A percentile compares a stretch with the other conserved stretches of the same genome.
Evolutionary conservation across 148 eudicot genomes (phyloP).

Genomic region (Camellia granthamiana): DNA sequence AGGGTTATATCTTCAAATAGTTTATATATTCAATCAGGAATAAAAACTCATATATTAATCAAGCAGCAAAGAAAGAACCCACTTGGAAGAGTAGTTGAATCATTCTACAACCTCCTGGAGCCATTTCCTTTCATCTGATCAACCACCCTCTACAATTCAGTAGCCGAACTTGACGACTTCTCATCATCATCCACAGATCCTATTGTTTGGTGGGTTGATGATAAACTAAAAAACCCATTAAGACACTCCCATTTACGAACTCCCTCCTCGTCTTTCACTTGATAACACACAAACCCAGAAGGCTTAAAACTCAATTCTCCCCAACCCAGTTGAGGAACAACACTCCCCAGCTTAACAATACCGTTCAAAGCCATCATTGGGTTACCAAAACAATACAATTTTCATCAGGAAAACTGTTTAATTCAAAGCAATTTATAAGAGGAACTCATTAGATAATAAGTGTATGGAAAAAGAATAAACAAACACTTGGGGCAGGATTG

Average conservation of each 20-base stretch:
- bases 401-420: background rate
- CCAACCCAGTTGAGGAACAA: constrained; percentile 24
- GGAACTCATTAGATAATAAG: too few species aligned
- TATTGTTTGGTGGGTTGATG: constrained; percentile 22
- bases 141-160: constrained; percentile 20
- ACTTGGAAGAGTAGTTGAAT: constrained; percentile 54
- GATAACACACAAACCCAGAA: constrained; percentile 12
- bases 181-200: constrained; percentile 40
- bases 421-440: background rate
- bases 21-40: background rate
- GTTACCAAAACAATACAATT: background rate
- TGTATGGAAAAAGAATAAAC: background rate
- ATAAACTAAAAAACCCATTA: constrained; percentile 21
- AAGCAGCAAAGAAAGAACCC: constrained; percentile 21
- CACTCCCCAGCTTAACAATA: constrained; percentile 33
- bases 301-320: constrained; percentile 26
- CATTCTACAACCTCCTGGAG: constrained; percentile 36
- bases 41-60: background rate
- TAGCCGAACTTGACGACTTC: constrained; percentile 35
- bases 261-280: constrained; percentile 25
- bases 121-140: constrained; percentile 17
- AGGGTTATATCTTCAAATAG: background rate
- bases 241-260: constrained; percentile 34
- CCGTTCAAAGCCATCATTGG: constrained; percentile 38
- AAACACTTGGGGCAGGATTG: background rate